Evolutionary conservation across 805 yeast species (phyloP), one percentile per base, ranked within the genome.

Genomic region (Osmozyma mogii): DNA sequence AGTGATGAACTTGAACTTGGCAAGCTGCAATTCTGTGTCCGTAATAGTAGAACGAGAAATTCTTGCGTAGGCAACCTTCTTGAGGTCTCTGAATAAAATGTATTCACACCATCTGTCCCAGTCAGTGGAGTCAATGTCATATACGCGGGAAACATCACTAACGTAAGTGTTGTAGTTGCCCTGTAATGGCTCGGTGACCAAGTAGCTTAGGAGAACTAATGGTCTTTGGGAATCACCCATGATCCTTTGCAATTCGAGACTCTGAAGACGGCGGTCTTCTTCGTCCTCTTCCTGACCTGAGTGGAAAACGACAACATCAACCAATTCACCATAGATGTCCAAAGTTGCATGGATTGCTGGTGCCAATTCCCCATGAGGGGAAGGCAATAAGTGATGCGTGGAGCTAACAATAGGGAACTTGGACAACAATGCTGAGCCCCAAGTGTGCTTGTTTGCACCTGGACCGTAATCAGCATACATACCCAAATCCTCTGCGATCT

Each of bases 21-120:
- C 98, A 13, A 84, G 81, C 64, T 92, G 98, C 30, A 92, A 72
- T 56, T 92, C 98, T 2, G 98, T 92, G 52, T 92, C 98, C 0
- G 98, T 92, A 43, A 92, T 88, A 1, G 95, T 78, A 6, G 92
- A 84, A 49, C 98, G 74, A 26, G 94, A 78, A 24, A 92, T 80
- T 53, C 98, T 75, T 0, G 97, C 97, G 53, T 92, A 92, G 3
- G 94, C 97, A 1, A 81, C 75, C 56, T 95, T 80, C 52, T 75
- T 79, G 56, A 92, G 61, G 36, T 81, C 78, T 54, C 88, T 82
- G 72, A 81, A 92, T 41, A 92, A 61, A 38, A 92, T 85, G 58
- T 92, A 92, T 61, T 92, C 95, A 60, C 98, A 92, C 98, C 98
- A 92, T 61, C 98, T 75, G 50, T 92, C 98, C 78, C 88, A 84